These are phyloP conservation scores for Moniliophthora roreri DNA, from an alignment of 1,284 basidiomycete genomes.

Conservation along the genomic window DNA sequence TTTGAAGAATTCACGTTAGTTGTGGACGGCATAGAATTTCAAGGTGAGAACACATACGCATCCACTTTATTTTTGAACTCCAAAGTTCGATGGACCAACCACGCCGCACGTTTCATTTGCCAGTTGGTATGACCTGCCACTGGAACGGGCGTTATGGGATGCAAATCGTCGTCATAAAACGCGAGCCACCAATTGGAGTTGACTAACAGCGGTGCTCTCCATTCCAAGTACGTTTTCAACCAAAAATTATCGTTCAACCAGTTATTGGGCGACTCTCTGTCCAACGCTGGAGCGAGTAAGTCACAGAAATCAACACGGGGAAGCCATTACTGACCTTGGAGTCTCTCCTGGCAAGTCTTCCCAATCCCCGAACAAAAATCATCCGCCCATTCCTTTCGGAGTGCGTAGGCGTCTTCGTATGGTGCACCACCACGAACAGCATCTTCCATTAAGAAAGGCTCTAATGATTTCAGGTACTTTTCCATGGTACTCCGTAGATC, in stretches of 20 bases:
- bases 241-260: constrained; percentile 98
- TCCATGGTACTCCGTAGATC: constrained; percentile 76
- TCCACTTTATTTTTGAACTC: constrained; percentile 77
- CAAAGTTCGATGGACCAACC: constrained; percentile 76
- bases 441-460: constrained; percentile 80
- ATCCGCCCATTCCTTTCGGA: constrained; percentile 64
- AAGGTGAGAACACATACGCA: constrained; percentile 40
- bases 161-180: constrained; percentile 63
- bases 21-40: constrained; percentile 1
- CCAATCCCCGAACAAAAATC: constrained; percentile 81
- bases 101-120: constrained; percentile 87
- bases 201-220: constrained; percentile 83
- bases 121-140: constrained; percentile 62
- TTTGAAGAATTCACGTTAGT: constrained; percentile 23
- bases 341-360: constrained; percentile 71
- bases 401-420: constrained; percentile 57
- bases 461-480: constrained; percentile 78
- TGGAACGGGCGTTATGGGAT: constrained; percentile 35
- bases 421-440: constrained; percentile 58
- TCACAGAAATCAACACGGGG: constrained; percentile 8
- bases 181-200: constrained; percentile 99
- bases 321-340: constrained; percentile 61
- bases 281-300: constrained; percentile 60
- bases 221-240: constrained; percentile 90
- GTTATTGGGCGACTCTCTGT: constrained; percentile 84